Conservation (phyloP, 1,284 basidiomycete genomes). For the Marasmius sp. region DNA sequence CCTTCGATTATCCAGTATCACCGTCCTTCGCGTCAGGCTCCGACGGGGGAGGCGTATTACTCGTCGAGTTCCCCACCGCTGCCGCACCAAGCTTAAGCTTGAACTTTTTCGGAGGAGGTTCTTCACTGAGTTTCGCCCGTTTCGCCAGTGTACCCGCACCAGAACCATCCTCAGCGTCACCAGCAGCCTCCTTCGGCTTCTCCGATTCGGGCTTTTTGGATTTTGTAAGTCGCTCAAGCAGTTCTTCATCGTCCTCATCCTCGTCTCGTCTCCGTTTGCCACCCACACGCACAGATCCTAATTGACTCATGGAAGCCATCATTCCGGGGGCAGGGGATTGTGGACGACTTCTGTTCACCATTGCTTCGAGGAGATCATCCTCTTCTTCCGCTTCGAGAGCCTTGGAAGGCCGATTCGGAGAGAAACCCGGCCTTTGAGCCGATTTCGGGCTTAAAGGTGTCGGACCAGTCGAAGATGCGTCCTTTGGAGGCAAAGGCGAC, state of each 20-base stretch:
- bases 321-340: slow-evolving; percentile 45
- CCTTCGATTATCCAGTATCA: slow-evolving; percentile 56
- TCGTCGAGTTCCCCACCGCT: neutral
- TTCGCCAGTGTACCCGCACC: slow-evolving; percentile 34
- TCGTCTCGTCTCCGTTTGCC: slow-evolving; percentile 78
- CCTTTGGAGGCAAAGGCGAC: slow-evolving; percentile 25
- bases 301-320: slow-evolving; percentile 29
- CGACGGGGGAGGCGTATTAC: slow-evolving; percentile 35
- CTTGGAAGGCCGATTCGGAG: slow-evolving; percentile 33
- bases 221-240: slow-evolving; percentile 49
- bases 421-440: slow-evolving; percentile 38
- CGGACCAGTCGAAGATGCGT: slow-evolving; percentile 21
- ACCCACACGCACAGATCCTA: slow-evolving; percentile 45
- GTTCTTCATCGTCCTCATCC: slow-evolving; percentile 69
- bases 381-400: slow-evolving; percentile 48
- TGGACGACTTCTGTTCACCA: slow-evolving; percentile 42
- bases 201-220: slow-evolving; percentile 44
- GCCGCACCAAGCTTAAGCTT: slow-evolving; percentile 63
- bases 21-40: slow-evolving; percentile 71
- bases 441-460: slow-evolving; percentile 38
- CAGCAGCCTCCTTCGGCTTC: slow-evolving; percentile 34
- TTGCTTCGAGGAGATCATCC: slow-evolving; percentile 52
- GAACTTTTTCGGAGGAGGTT: slow-evolving; percentile 65
- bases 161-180: slow-evolving; percentile 20
- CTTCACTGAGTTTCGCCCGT: slow-evolving; percentile 53